Evolutionary conservation across 345 rosid genomes (phyloP).

Genomic region (Kernera saxatilis): DNA sequence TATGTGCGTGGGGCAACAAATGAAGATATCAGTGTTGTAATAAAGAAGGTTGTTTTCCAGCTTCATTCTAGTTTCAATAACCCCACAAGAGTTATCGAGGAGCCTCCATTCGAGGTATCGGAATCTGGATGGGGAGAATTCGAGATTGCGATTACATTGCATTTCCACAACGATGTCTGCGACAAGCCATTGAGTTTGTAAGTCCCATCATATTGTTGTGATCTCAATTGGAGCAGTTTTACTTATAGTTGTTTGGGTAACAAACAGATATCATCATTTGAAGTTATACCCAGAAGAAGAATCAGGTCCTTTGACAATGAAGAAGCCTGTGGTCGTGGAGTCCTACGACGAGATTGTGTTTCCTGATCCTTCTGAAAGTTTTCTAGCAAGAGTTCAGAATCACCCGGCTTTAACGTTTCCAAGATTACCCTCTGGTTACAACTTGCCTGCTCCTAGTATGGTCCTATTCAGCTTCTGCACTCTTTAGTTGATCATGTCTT

Average conservation of each 20-base stretch:
- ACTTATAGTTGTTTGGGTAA: not conserved
- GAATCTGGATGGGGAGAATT: slow-evolving; percentile 85
- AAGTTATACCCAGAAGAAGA: slow-evolving; percentile 69
- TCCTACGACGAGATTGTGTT: slow-evolving; percentile 62
- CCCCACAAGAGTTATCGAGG: slow-evolving; percentile 59
- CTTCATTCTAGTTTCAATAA: slow-evolving; percentile 65
- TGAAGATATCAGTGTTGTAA: slow-evolving; percentile 54
- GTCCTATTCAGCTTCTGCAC: not conserved
- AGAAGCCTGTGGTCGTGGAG: slow-evolving; percentile 72
- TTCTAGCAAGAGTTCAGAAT: slow-evolving; percentile 58
- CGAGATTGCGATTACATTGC: slow-evolving; percentile 56
- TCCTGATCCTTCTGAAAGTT: slow-evolving; percentile 56
- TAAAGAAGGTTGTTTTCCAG: slow-evolving; percentile 56
- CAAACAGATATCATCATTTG: slow-evolving; percentile 49
- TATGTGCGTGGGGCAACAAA: slow-evolving; percentile 66
- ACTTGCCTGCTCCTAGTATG: slow-evolving; percentile 55
- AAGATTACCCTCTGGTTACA: slow-evolving; percentile 51
- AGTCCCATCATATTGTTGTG: slow-evolving; percentile 14
- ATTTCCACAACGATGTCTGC: slow-evolving; percentile 63
- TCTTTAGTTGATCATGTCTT: not conserved
- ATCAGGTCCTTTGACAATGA: slow-evolving; percentile 50
- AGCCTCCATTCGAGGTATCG: slow-evolving; percentile 65
- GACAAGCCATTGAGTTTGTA: slow-evolving; percentile 68
- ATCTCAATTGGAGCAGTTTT: not conserved
- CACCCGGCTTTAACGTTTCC: slow-evolving; percentile 63